Evolutionary conservation across 805 yeast genomes (phyloP).

Genomic region (Nakazawaea siamensis): DNA sequence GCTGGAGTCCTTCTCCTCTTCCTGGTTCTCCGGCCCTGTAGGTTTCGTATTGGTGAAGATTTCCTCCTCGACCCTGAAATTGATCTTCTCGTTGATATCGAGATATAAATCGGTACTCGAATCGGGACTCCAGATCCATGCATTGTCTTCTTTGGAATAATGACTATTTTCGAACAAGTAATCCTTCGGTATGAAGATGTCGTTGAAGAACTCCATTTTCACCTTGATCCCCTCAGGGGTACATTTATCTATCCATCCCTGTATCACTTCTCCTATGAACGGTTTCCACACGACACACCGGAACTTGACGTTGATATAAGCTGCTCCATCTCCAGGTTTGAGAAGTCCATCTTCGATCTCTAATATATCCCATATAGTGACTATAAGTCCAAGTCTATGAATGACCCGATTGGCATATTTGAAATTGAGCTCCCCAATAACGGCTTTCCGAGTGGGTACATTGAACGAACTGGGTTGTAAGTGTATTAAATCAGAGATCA

Average conservation of each 20-base stretch:
- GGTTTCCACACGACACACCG: slow-evolving; percentile 85
- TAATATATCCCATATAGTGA: slow-evolving; percentile 77
- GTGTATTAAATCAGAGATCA: slow-evolving; percentile 75
- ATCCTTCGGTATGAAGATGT: slow-evolving; percentile 79
- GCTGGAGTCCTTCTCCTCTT: slow-evolving; percentile 17
- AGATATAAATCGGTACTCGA: slow-evolving; percentile 71
- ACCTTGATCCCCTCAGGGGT: slow-evolving; percentile 81
- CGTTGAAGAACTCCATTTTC: slow-evolving; percentile 83
- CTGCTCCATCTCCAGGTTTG: slow-evolving; percentile 92
- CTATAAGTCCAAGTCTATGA: slow-evolving; percentile 75
- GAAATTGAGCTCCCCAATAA: slow-evolving; percentile 71
- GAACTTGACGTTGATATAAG: slow-evolving; percentile 67
- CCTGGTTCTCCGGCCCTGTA: slow-evolving; percentile 47
- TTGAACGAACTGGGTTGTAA: slow-evolving; percentile 82
- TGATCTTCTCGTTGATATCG: slow-evolving; percentile 84
- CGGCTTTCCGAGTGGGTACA: slow-evolving; percentile 61
- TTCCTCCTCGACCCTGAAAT: slow-evolving; percentile 88
- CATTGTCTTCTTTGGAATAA: slow-evolving; percentile 59
- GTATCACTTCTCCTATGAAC: slow-evolving; percentile 84
- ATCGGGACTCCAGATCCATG: slow-evolving; percentile 87
- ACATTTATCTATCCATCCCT: slow-evolving; percentile 91
- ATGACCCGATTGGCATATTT: slow-evolving; percentile 85
- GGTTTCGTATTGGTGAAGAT: slow-evolving; percentile 81
- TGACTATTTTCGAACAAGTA: slow-evolving; percentile 58
- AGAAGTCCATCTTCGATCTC: slow-evolving; percentile 82